Conservation (phyloP, 441 rosid genomes). For the Hypseocharis bilobata region DNA sequence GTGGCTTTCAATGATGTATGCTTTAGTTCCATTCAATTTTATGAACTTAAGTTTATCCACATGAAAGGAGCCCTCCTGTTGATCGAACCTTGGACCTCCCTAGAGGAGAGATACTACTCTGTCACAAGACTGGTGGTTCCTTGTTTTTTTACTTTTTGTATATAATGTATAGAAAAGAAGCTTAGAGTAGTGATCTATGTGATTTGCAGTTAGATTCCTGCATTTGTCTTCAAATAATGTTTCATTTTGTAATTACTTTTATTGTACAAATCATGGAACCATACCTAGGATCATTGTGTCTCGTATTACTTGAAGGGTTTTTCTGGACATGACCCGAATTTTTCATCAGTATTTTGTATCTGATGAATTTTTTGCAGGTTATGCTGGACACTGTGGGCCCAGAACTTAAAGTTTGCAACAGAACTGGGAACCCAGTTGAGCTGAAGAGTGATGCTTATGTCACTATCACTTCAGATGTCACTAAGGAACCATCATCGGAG, state of each 20-base stretch:
- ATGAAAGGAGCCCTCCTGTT: background rate
- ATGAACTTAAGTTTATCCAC: background rate
- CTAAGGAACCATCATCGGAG: constrained; percentile 19
- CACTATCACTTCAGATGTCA: constrained; percentile 19
- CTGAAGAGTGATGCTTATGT: constrained; percentile 18
- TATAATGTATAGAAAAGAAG: background rate
- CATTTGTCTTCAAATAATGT: background rate
- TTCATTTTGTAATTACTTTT: background rate
- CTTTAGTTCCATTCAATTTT: background rate
- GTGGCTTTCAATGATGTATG: background rate
- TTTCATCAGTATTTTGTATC: background rate
- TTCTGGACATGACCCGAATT: constrained; percentile 4
- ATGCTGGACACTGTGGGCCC: constrained; percentile 28
- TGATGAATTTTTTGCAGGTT: constrained; percentile 12
- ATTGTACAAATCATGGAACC: background rate
- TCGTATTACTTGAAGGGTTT: background rate
- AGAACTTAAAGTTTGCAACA: constrained; percentile 24
- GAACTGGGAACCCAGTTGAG: constrained; percentile 17
- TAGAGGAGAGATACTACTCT: no score
- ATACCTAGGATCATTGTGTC: background rate
- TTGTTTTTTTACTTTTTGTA: no score
- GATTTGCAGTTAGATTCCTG: background rate
- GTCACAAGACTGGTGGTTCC: no score
- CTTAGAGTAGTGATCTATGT: background rate
- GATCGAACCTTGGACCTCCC: no score